Evolutionary conservation across 371 early-diverging fungal species (phyloP).

Genomic region (Thermomucor indicae-seudaticae): DNA sequence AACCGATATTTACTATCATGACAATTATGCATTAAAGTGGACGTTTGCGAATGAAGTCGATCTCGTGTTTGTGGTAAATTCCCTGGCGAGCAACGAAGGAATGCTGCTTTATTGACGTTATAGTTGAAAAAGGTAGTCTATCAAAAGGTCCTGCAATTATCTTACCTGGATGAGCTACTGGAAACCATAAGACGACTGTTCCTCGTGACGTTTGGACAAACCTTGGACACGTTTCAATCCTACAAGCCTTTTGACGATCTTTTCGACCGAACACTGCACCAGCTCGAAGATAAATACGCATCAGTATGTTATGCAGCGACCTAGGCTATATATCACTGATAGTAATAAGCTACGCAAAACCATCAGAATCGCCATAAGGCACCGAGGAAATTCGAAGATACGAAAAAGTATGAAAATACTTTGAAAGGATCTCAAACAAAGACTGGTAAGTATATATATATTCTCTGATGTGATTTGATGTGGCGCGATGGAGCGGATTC

Average conservation of each 20-base stretch:
- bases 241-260: constrained; percentile 20
- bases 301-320: not conserved
- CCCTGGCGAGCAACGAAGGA: not conserved
- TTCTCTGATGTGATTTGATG: not conserved
- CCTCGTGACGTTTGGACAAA: constrained; percentile 17
- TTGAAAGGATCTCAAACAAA: constrained; percentile 67
- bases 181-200: constrained; percentile 57
- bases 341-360: too few species aligned
- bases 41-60: constrained; percentile 81
- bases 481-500: not conserved
- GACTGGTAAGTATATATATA: constrained; percentile 28
- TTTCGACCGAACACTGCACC: constrained; percentile 43
- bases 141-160: constrained; percentile 82
- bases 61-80: constrained; percentile 81
- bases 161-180: constrained; percentile 84
- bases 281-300: constrained; percentile 43
- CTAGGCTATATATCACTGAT: not conserved
- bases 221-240: constrained; percentile 9
- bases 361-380: constrained; percentile 39
- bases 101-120: not conserved
- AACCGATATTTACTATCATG: constrained; percentile 53
- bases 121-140: constrained; percentile 75
- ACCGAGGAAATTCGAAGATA: constrained; percentile 83
- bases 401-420: constrained; percentile 74
- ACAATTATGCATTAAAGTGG: constrained; percentile 79